phyloP scores from a whole-genome alignment of 305 asterid genomes.

The Rubia balearica region DNA sequence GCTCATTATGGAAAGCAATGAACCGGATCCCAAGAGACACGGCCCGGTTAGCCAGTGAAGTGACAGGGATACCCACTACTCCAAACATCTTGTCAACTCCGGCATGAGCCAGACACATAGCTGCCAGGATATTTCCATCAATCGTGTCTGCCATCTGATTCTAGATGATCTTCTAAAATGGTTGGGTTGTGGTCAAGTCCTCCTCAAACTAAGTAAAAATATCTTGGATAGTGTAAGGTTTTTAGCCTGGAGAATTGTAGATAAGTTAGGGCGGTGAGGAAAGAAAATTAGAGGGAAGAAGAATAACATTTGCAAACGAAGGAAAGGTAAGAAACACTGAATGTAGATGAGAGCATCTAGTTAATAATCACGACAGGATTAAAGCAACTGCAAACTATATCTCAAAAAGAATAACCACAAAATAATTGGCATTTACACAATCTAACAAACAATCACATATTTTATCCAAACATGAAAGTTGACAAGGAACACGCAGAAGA shows the following conservation, averaged over 20 bases:
- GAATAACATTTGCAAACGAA: not conserved
- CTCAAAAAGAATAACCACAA: not conserved
- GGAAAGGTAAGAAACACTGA: not conserved
- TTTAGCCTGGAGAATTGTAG: not conserved
- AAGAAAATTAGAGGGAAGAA: not conserved
- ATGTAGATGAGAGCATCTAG: not conserved
- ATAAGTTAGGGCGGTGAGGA: not conserved
- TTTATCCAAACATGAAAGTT: not conserved
- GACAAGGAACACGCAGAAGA: too few species aligned
- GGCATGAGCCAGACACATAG: not conserved
- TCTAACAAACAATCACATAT: not conserved
- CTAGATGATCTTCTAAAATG: not conserved
- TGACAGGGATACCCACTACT: slow-evolving; percentile 6
- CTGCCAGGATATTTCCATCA: not conserved
- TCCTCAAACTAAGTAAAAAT: not conserved
- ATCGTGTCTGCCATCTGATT: not conserved
- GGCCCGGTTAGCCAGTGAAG: not conserved
- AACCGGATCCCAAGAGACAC: slow-evolving; percentile 6
- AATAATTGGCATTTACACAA: not conserved
- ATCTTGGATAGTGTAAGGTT: not conserved
- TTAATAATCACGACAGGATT: too few species aligned
- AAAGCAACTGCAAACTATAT: not conserved
- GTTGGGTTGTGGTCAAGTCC: not conserved
- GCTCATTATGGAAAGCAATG: slow-evolving; percentile 7
- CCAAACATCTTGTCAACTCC: slow-evolving; percentile 7